A percentile compares a stretch with the other conserved stretches of the same genome.
These are phyloP conservation scores for Tetracladium marchalianum DNA, from an alignment of 495 filamentous ascomycete genomes.

Conservation along the genomic window DNA sequence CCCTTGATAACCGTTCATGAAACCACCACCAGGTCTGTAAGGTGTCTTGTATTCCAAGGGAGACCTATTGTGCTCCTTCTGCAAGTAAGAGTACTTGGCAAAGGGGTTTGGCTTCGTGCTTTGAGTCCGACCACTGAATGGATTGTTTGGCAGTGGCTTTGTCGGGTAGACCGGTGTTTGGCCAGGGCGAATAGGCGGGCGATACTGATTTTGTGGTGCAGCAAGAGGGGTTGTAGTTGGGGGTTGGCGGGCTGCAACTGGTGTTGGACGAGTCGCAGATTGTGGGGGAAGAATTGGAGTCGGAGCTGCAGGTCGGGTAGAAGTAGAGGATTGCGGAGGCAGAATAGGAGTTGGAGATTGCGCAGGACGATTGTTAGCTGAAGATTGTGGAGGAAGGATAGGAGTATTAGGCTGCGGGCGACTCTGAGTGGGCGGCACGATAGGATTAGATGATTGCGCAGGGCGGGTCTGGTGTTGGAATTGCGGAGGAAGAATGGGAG, in stretches of 20 bases:
- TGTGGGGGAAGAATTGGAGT: no score
- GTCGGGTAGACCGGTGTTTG: not conserved
- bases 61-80: conserved; percentile 38
- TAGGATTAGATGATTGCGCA: conserved; percentile 39
- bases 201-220: not conserved
- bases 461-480: no score
- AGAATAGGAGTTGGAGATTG: no score
- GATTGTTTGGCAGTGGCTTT: conserved; percentile 5
- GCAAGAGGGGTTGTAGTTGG: no score
- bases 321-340: no score
- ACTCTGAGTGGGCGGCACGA: conserved; percentile 86
- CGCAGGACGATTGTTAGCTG: no score
- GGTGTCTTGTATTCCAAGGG: conserved; percentile 34
- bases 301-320: no score
- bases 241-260: no score
- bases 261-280: no score
- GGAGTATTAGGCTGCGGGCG: conserved; percentile 97
- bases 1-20: conserved; percentile 47
- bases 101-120: conserved; percentile 16
- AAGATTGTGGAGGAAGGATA: no score
- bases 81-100: conserved; percentile 39
- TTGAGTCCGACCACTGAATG: conserved; percentile 3
- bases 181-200: no score
- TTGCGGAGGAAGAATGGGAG: no score
- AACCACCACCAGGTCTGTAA: conserved; percentile 41